phyloP scores from a whole-genome alignment of 2,329 filamentous ascomycete species.

The Ascochyta rabiei region DNA sequence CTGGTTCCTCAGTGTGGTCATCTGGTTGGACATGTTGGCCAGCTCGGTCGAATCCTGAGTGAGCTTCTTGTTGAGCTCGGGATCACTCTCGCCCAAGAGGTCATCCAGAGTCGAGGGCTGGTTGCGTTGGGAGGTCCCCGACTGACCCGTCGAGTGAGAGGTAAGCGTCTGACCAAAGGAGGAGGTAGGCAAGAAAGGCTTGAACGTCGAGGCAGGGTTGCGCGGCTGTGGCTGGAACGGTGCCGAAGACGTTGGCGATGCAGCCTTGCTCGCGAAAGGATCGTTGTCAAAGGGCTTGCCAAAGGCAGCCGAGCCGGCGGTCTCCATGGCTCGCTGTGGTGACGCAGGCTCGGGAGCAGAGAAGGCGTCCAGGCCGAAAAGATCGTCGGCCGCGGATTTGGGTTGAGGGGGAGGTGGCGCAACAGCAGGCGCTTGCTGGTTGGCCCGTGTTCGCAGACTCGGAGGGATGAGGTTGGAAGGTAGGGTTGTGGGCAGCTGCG shows the following conservation, averaged over 20 bases:
- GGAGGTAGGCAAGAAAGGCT: slow-evolving; percentile 90
- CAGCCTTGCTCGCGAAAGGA: slow-evolving; percentile 64
- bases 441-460: slow-evolving; percentile 67
- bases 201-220: slow-evolving; percentile 66
- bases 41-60: slow-evolving; percentile 90
- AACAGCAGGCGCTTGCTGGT: slow-evolving; percentile 55
- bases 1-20: slow-evolving; percentile 86
- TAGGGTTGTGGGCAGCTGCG: slow-evolving; percentile 74
- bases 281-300: slow-evolving; percentile 59
- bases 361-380: slow-evolving; percentile 88
- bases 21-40: slow-evolving; percentile 94
- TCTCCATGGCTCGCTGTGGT: slow-evolving; percentile 69
- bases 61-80: slow-evolving; percentile 84
- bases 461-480: slow-evolving; percentile 85
- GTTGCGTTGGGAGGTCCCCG: slow-evolving; percentile 48
- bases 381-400: slow-evolving; percentile 87
- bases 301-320: slow-evolving; percentile 69
- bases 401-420: slow-evolving; percentile 50
- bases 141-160: slow-evolving; percentile 74
- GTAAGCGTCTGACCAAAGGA: slow-evolving; percentile 86
- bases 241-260: slow-evolving; percentile 60
- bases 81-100: slow-evolving; percentile 81
- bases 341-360: slow-evolving; percentile 57
- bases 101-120: slow-evolving; percentile 71
- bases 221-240: slow-evolving; percentile 55